phyloP scores from a whole-genome alignment of 805 yeast genomes.

The Nakazawaea wickerhamii region DNA sequence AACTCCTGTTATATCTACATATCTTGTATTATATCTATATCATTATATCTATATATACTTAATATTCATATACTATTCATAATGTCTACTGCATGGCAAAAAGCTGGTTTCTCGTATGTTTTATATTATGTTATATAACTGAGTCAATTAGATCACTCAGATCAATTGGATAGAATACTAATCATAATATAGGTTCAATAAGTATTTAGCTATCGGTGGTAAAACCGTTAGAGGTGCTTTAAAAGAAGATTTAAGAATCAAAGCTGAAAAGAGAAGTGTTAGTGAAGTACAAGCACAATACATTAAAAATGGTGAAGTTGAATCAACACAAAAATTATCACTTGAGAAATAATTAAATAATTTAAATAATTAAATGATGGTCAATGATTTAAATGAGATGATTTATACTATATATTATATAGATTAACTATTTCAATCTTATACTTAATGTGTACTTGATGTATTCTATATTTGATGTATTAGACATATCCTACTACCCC shows the following conservation, averaged over 20 bases:
- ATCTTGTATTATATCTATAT: not conserved
- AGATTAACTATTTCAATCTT: too few species aligned
- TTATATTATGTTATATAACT: not conserved
- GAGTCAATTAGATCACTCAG: not conserved
- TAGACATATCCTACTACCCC: too few species aligned
- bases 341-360: slow-evolving; percentile 9
- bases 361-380: too few species aligned
- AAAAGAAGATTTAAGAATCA: slow-evolving; percentile 77
- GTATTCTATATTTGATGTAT: too few species aligned
- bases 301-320: slow-evolving; percentile 60
- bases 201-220: slow-evolving; percentile 87
- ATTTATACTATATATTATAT: too few species aligned
- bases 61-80: slow-evolving; percentile 1
- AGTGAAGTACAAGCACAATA: slow-evolving; percentile 71
- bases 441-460: too few species aligned
- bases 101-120: slow-evolving; percentile 59
- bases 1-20: not conserved
- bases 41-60: too few species aligned
- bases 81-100: slow-evolving; percentile 47
- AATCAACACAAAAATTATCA: slow-evolving; percentile 21
- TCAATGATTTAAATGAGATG: too few species aligned
- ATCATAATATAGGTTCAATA: slow-evolving; percentile 53
- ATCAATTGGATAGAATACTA: too few species aligned
- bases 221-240: slow-evolving; percentile 81
- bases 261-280: slow-evolving; percentile 63